phyloP scores from a whole-genome alignment of 176 grass and related monocot species.

The Ensete glaucum region DNA sequence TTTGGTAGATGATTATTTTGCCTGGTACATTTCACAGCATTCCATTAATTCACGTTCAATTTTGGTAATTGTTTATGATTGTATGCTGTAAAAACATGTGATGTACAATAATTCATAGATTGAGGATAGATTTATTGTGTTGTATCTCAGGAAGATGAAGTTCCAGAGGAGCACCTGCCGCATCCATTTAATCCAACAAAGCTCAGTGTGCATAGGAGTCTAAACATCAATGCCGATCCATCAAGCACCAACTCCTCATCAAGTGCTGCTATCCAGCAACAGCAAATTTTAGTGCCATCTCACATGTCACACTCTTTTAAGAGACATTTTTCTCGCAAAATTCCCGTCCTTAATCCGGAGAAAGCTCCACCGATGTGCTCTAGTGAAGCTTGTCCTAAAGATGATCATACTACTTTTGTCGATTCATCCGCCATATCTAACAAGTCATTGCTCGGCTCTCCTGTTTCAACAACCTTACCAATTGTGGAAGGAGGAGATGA shows the following conservation, averaged over 20 bases:
- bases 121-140: no score
- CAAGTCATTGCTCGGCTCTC: conserved; percentile 7
- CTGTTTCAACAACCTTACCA: conserved; percentile 3
- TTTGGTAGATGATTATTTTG: background rate
- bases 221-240: conserved; percentile 5
- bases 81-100: no score
- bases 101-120: no score
- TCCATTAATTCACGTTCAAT: background rate
- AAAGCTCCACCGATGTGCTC: background rate
- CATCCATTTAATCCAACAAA: conserved; percentile 52
- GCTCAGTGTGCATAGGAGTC: background rate
- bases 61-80: background rate
- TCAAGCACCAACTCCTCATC: background rate
- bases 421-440: background rate
- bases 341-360: conserved; percentile 1
- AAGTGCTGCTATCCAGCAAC: conserved; percentile 8
- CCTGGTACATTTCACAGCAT: background rate
- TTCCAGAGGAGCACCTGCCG: conserved; percentile 64
- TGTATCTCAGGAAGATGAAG: conserved; percentile 56
- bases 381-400: background rate
- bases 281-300: conserved; percentile 34
- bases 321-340: conserved; percentile 47
- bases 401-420: background rate
- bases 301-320: conserved; percentile 57
- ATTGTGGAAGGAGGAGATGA: background rate